Percentiles rank a stretch among this genome's conserved stretches.
Conservation (phyloP, 352 stramenopile species). For the Phytophthora podocarpi region DNA sequence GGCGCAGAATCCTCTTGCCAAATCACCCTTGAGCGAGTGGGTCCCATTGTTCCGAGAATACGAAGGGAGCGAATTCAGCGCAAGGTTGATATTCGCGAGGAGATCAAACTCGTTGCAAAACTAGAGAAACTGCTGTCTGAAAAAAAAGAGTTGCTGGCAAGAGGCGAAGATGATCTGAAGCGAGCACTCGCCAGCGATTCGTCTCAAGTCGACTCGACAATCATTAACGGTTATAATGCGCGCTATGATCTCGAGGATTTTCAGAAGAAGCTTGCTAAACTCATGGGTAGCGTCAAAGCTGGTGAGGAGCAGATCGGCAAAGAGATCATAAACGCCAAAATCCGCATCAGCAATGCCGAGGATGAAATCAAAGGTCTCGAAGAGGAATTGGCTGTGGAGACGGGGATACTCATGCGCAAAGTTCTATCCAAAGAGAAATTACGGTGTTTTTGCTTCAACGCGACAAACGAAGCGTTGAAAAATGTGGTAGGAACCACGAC, state of each 20-base stretch:
- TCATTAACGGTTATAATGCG: conserved; percentile 59
- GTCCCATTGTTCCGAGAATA: conserved; percentile 63
- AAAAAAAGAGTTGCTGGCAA: conserved; percentile 58
- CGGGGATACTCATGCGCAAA: conserved; percentile 73
- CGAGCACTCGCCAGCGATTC: conserved; percentile 68
- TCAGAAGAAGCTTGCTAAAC: conserved; percentile 72
- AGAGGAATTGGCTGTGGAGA: conserved; percentile 68
- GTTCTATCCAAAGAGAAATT: conserved; percentile 65
- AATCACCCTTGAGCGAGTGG: conserved; percentile 68
- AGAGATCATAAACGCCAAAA: conserved; percentile 66
- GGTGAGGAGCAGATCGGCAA: conserved; percentile 60
- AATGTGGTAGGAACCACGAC: conserved; percentile 77
- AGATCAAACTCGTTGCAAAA: conserved; percentile 53
- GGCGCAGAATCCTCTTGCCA: conserved; percentile 67
- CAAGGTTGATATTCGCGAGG: conserved; percentile 63
- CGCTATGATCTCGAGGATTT: conserved; percentile 82
- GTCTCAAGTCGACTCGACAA: conserved; percentile 63
- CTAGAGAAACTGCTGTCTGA: conserved; percentile 61
- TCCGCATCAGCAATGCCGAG: conserved; percentile 68
- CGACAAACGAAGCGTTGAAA: conserved; percentile 70
- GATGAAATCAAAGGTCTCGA: conserved; percentile 76
- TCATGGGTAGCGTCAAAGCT: conserved; percentile 67
- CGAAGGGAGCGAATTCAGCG: conserved; percentile 60
- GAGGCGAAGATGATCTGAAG: conserved; percentile 72
- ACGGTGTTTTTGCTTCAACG: conserved; percentile 79